Evolutionary conservation across 2,329 filamentous ascomycete genomes (phyloP).

Genomic region (Mycosphaerelloides madeirae): DNA sequence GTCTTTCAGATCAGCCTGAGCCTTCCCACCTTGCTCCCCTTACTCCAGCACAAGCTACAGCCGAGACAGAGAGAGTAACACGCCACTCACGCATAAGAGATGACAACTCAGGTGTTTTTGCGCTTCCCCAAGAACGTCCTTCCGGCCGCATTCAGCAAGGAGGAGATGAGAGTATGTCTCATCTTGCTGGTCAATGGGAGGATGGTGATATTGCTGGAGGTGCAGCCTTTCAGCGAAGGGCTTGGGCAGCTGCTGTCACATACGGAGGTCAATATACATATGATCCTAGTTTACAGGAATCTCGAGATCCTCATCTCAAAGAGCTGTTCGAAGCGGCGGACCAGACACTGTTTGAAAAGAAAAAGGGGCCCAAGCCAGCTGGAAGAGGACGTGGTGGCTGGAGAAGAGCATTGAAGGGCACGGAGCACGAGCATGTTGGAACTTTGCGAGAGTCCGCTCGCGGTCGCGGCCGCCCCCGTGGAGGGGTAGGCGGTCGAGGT

Average conservation of each 20-base stretch:
- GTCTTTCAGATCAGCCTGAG: neutral
- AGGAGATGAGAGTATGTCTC: neutral
- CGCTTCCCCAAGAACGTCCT: too few species aligned
- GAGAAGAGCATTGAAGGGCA: constrained; percentile 31
- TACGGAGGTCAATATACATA: neutral
- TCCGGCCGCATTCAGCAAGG: neutral
- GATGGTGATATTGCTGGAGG: constrained; percentile 6
- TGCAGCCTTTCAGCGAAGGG: neutral
- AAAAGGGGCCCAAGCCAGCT: neutral
- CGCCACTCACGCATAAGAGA: constrained; percentile 15
- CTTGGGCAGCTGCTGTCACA: neutral
- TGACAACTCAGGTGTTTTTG: constrained; percentile 5
- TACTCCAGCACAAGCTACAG: neutral
- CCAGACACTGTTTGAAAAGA: too few species aligned
- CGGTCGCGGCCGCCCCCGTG: constrained; percentile 14
- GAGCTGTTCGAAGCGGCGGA: neutral
- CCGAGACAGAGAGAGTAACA: constrained; percentile 9
- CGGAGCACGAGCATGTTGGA: constrained; percentile 28
- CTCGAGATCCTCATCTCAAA: neutral
- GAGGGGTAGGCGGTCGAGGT: constrained; percentile 27
- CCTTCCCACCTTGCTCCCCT: neutral
- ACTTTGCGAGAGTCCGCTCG: constrained; percentile 11
- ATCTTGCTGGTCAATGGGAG: neutral
- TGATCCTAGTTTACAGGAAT: neutral
- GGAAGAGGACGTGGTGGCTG: constrained; percentile 26